Evolutionary conservation across 2,329 filamentous ascomycete genomes (phyloP).

Genomic region (Scedosporium apiospermum): DNA sequence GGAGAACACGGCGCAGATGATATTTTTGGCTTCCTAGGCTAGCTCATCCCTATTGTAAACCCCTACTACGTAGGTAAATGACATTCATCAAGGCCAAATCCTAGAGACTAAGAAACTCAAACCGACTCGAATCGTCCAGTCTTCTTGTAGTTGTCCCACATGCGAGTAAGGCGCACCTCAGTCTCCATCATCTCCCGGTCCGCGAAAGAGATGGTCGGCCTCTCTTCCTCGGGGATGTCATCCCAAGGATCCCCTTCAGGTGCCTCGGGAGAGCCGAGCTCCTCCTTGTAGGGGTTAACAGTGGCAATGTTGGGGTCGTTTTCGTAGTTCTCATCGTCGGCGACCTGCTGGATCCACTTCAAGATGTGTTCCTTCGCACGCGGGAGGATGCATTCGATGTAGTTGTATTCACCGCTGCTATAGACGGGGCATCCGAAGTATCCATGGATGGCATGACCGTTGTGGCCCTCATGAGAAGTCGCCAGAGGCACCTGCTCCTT

Average conservation of each 20-base stretch:
- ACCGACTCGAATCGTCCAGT: neutral
- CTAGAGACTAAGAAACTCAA: too few relatives aligned
- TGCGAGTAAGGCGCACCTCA: neutral
- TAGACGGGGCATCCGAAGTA: conserved; percentile 56
- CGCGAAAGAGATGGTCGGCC: neutral
- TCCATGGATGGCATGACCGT: conserved; percentile 25
- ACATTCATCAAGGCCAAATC: too few relatives aligned
- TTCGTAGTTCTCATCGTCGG: conserved; percentile 24
- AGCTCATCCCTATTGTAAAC: too few relatives aligned
- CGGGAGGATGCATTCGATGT: conserved; percentile 55
- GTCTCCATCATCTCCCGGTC: neutral
- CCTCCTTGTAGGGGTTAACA: neutral
- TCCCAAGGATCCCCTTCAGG: neutral
- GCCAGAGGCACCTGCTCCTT: neutral
- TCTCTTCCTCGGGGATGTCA: conserved; percentile 1
- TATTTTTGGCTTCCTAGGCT: too few relatives aligned
- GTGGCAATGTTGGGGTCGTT: conserved; percentile 25
- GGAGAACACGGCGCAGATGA: too few relatives aligned
- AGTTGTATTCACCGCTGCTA: conserved; percentile 51
- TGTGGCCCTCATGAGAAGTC: conserved; percentile 39
- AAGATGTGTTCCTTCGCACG: conserved; percentile 43
- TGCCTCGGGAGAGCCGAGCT: neutral
- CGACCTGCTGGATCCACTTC: conserved; percentile 51
- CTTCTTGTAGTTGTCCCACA: neutral
- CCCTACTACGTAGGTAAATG: too few relatives aligned